Base-by-base conservation (phyloP, 2,329 filamentous ascomycete genomes). In the Periconia digitata region DNA sequence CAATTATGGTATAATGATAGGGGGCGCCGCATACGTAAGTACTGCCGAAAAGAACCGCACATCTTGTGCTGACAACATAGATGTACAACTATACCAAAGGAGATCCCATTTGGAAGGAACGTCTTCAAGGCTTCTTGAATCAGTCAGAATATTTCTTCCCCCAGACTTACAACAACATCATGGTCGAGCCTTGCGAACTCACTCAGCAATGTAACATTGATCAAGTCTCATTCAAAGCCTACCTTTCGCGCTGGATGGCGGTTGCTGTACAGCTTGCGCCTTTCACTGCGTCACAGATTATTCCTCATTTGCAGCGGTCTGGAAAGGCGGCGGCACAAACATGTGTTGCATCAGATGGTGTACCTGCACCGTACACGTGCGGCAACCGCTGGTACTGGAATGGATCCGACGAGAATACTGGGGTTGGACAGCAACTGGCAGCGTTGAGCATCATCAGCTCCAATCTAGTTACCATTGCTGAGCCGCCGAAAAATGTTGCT, bases 381-480 rank as follows among this genome's bases (percentile, higher is more conserved):
- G 76, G 76, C 3, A 73, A 69, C 29, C 64, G 67, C 15, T 79
- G 76, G 76, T 70, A 61, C 44, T 66, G 60, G 16, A 51, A 60
- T 6, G 60, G 54, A 1, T 76, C 72, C 54, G 80, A 82, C 57
- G 72, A 75, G 3, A 68, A 66, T 1, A 62, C 65, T 10, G 80
- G 81, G 7, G 79, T 82, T 1, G 80, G 80, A 2, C 77, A 83
- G 62, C 77, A 82, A 66, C 81, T 84, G 79, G 76, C 74, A 41
- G 80, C 79, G 0, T 70, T 85, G 6, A 79, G 78, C 40, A 74
- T 78, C 40, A 75, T 84, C 43, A 66, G 74, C 47, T 74, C 72
- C 23, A 70, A 73, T 43, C 58, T 77, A 34, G 67, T 78, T 23
- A 40, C 62, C 6, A 47, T 53, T 20, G 64, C 72, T 1, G 51